Conservation (phyloP, 1,139 yeast genomes). For the Protomyces pachydermus region DNA sequence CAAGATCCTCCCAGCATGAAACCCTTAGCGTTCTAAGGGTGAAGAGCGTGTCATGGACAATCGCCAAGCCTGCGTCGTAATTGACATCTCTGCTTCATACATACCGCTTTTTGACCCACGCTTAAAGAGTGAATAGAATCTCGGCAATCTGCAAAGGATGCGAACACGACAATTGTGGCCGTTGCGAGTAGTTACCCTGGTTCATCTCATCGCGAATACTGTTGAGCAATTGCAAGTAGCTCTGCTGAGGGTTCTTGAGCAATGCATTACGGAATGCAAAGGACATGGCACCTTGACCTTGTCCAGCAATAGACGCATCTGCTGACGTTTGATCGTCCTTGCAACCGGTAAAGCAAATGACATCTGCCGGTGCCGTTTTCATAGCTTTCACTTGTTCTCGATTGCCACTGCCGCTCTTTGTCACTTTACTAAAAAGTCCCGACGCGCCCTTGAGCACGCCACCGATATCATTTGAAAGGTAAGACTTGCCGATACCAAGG, state of each 20-base stretch:
- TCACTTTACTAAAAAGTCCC: slow-evolving; percentile 50
- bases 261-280: slow-evolving; percentile 78
- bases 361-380: slow-evolving; percentile 85
- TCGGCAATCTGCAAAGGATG: slow-evolving; percentile 46
- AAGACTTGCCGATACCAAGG: slow-evolving; percentile 62
- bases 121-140: slow-evolving; percentile 16
- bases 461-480: slow-evolving; percentile 63
- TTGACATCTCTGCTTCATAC: neutral
- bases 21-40: too few species aligned
- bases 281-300: slow-evolving; percentile 89
- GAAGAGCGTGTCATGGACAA: too few species aligned
- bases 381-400: slow-evolving; percentile 47
- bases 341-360: slow-evolving; percentile 69
- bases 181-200: slow-evolving; percentile 23
- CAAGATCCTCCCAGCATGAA: too few species aligned
- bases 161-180: slow-evolving; percentile 27
- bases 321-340: slow-evolving; percentile 25
- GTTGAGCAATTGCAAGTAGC: slow-evolving; percentile 70
- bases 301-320: slow-evolving; percentile 29
- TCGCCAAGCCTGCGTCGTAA: too few species aligned
- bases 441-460: slow-evolving; percentile 51
- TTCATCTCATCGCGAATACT: slow-evolving; percentile 61
- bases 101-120: neutral
- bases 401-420: slow-evolving; percentile 41
- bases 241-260: slow-evolving; percentile 62